A percentile compares a stretch with the other conserved stretches of the same genome.
These are phyloP conservation scores for Aspergillus fructus DNA, from an alignment of 2,329 filamentous ascomycete genomes.

Conservation along the genomic window DNA sequence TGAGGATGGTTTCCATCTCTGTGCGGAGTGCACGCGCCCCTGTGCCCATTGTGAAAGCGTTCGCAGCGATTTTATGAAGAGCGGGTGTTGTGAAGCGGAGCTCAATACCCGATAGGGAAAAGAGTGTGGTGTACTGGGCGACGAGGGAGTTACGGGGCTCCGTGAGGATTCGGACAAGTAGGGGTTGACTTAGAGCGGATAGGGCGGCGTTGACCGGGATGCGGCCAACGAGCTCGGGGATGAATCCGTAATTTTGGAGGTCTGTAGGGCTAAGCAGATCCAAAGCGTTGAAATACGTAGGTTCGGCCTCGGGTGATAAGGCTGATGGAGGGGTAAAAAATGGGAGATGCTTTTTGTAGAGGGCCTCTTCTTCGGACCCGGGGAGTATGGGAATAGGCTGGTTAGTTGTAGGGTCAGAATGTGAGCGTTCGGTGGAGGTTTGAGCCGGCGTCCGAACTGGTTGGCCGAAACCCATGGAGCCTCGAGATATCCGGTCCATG, in stretches of 20 bases:
- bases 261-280: constrained; percentile 74
- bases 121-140: constrained; percentile 84
- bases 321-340: constrained; percentile 59
- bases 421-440: constrained; percentile 27
- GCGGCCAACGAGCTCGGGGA: constrained; percentile 93
- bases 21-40: constrained; percentile 78
- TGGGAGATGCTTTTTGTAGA: constrained; percentile 60
- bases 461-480: constrained; percentile 88
- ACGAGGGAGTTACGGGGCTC: constrained; percentile 88
- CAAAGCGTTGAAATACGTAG: constrained; percentile 58
- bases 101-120: constrained; percentile 73
- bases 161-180: constrained; percentile 82
- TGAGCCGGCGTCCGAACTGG: constrained; percentile 60
- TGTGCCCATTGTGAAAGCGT: constrained; percentile 67
- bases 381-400: constrained; percentile 54
- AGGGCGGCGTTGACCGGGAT: constrained; percentile 88
- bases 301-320: constrained; percentile 37
- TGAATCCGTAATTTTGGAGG: constrained; percentile 83
- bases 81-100: constrained; percentile 81
- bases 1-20: constrained; percentile 75
- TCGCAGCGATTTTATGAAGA: constrained; percentile 76
- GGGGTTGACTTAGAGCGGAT: constrained; percentile 66
- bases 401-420: constrained; percentile 22
- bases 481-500: constrained; percentile 79
- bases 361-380: constrained; percentile 63